These are phyloP conservation scores for Botrytis byssoidea DNA, from an alignment of 2,329 filamentous ascomycete species.

Conservation along the genomic window DNA sequence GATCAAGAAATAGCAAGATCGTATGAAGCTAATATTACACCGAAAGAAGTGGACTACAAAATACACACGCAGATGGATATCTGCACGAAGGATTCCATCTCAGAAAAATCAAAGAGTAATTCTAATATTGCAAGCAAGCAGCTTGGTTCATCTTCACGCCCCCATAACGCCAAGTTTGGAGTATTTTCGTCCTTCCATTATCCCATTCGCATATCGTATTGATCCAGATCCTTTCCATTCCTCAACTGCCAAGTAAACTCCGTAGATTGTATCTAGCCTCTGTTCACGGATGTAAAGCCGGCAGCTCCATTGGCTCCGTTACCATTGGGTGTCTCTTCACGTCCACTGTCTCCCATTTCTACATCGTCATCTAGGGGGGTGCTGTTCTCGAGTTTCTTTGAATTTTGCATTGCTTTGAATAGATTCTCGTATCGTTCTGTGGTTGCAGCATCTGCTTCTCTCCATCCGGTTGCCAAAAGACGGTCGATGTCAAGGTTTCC, in stretches of 20 bases:
- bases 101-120: neutral
- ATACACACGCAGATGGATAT: neutral
- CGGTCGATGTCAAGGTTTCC: constrained; percentile 36
- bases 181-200: constrained; percentile 2
- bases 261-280: constrained; percentile 20
- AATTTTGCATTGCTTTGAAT: constrained; percentile 5
- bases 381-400: constrained; percentile 23
- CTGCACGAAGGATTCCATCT: neutral
- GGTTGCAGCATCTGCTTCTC: constrained; percentile 22
- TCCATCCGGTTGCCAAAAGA: constrained; percentile 35
- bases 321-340: constrained; percentile 25
- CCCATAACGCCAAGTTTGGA: constrained; percentile 9
- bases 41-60: neutral
- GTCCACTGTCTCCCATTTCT: constrained; percentile 40
- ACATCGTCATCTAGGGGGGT: constrained; percentile 34
- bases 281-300: constrained; percentile 39
- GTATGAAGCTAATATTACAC: constrained; percentile 7
- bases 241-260: constrained; percentile 15
- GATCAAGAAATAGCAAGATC: neutral
- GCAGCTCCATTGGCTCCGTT: constrained; percentile 21
- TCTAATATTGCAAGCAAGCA: constrained; percentile 14
- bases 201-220: neutral
- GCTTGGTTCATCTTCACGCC: neutral
- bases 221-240: constrained; percentile 11
- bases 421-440: constrained; percentile 9